Conservation (phyloP, 2,329 filamentous ascomycete genomes). For the Penicillium sp. region DNA sequence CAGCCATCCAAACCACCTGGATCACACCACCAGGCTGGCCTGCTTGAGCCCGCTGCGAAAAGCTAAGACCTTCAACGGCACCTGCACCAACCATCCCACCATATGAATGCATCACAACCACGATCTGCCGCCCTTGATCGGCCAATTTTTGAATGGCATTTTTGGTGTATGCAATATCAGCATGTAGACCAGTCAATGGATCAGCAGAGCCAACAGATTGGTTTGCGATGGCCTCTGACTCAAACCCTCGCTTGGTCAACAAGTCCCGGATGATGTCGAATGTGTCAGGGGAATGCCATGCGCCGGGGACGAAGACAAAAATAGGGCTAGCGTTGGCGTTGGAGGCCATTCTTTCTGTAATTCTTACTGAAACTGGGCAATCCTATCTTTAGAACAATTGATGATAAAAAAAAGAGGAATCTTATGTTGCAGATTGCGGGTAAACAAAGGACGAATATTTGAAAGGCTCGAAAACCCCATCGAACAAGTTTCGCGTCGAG, state of each 20-base stretch:
- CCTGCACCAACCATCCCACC: constrained; percentile 32
- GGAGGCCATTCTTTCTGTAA: background rate
- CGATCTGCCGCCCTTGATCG: constrained; percentile 24
- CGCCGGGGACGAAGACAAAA: constrained; percentile 46
- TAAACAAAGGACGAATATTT: background rate
- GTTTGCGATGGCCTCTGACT: constrained; percentile 31
- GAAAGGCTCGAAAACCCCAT: background rate
- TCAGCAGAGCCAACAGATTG: constrained; percentile 25
- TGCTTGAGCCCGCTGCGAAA: constrained; percentile 20
- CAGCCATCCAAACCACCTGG: constrained; percentile 35
- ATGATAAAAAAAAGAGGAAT: too few relatives aligned
- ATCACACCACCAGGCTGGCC: constrained; percentile 34
- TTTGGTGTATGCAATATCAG: constrained; percentile 40
- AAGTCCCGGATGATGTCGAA: constrained; percentile 35
- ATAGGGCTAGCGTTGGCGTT: constrained; percentile 10
- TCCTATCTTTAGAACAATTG: too few relatives aligned
- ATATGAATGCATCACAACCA: constrained; percentile 37
- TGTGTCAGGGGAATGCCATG: constrained; percentile 42
- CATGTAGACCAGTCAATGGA: constrained; percentile 34
- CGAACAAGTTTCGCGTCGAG: background rate
- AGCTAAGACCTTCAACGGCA: constrained; percentile 33
- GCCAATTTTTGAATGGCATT: constrained; percentile 30
- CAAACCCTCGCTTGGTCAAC: constrained; percentile 35
- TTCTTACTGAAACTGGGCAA: background rate
- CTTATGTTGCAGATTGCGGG: too few relatives aligned